Conservation (phyloP, 129 eudicot genomes). For the Artemisia argyi region DNA sequence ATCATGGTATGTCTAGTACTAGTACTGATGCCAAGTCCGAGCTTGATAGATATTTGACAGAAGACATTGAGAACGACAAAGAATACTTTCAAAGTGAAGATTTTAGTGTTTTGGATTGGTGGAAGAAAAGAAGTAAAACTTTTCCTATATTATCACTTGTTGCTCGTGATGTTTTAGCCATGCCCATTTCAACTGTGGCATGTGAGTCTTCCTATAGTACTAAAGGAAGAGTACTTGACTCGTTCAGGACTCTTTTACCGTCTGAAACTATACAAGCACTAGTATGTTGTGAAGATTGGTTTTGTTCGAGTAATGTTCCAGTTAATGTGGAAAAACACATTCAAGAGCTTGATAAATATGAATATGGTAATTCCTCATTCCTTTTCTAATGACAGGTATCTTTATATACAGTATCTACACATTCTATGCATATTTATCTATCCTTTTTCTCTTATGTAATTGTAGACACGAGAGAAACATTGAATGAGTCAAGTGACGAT, state of each 20-base stretch:
- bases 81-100: not conserved
- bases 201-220: not conserved
- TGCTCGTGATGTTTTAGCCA: conserved; percentile 9
- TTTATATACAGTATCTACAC: no score
- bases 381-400: no score
- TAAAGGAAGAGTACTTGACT: conserved; percentile 5
- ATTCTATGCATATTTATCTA: no score
- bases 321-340: conserved; percentile 13
- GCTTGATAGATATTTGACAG: not conserved
- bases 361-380: not conserved
- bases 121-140: conserved; percentile 16
- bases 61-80: not conserved
- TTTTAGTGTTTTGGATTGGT: conserved; percentile 6
- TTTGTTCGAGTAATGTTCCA: not conserved
- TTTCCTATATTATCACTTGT: conserved; percentile 13
- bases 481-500: no score
- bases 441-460: no score
- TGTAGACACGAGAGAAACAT: no score
- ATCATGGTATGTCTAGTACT: not conserved
- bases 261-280: conserved; percentile 10
- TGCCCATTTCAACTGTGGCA: conserved; percentile 12
- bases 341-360: conserved; percentile 1
- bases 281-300: conserved; percentile 19
- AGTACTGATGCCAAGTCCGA: not conserved
- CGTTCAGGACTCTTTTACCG: not conserved